Conservation (phyloP, 345 rosid genomes). For the Eucalyptus grandis region DNA sequence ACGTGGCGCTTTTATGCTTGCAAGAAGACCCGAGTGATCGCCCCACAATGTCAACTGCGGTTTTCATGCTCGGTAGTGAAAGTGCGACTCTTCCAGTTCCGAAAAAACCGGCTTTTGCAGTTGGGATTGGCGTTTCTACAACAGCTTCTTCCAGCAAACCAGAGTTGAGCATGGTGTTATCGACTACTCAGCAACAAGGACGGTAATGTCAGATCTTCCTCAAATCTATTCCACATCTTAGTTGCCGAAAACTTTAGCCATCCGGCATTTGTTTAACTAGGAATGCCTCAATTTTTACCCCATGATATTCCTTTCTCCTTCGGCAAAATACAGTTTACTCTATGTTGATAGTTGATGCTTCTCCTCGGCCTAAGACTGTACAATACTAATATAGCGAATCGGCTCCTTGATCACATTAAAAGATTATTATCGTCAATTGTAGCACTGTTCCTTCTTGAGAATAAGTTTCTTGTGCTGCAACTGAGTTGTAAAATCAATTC, state of each 20-base stretch:
- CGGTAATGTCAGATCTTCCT: background rate
- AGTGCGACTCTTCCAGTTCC: constrained; percentile 30
- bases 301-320: background rate
- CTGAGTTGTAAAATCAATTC: background rate
- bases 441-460: background rate
- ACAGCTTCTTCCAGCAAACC: constrained; percentile 32
- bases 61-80: constrained; percentile 39
- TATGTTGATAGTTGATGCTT: background rate
- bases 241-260: too few species aligned
- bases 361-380: background rate
- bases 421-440: background rate
- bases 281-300: background rate
- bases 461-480: background rate
- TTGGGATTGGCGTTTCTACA: constrained; percentile 14
- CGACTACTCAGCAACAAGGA: background rate
- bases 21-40: constrained; percentile 46
- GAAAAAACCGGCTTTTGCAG: constrained; percentile 29
- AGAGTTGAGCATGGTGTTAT: background rate
- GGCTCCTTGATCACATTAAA: background rate
- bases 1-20: constrained; percentile 40
- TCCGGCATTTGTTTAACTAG: background rate
- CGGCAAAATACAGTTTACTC: background rate
- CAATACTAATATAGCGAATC: background rate
- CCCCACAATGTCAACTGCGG: constrained; percentile 36
- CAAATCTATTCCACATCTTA: background rate